phyloP scores from a whole-genome alignment of 495 filamentous ascomycete species.

The Tetracladium setigerum region DNA sequence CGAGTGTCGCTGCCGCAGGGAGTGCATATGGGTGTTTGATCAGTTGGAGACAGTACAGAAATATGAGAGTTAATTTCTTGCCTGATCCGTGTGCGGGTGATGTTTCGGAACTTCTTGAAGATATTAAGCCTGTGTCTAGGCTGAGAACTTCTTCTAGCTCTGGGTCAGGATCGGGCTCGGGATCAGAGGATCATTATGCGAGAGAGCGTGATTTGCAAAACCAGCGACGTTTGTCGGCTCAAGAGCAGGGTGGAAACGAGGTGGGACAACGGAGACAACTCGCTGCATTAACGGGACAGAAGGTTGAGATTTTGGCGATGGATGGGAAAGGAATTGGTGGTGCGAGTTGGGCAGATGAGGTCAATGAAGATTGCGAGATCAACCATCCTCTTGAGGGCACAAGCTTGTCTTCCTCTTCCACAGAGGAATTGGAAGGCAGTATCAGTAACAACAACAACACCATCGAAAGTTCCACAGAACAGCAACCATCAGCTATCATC shows the following conservation, averaged over 20 bases:
- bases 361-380: conserved; percentile 7
- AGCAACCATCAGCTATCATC: not conserved
- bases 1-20: conserved; percentile 2
- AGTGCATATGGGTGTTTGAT: conserved; percentile 3
- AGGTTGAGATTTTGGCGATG: conserved; percentile 11
- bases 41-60: not conserved
- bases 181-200: not conserved
- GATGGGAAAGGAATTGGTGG: conserved; percentile 1
- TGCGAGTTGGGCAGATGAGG: conserved; percentile 17
- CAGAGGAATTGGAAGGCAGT: not conserved
- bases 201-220: not conserved
- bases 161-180: not conserved
- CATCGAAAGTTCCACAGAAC: not conserved
- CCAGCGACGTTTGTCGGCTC: not conserved
- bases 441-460: not conserved
- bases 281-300: conserved; percentile 3
- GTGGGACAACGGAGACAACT: conserved; percentile 1
- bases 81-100: conserved; percentile 16
- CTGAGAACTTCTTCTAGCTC: not conserved
- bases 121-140: not conserved
- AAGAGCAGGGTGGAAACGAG: not conserved
- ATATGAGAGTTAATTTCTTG: not conserved
- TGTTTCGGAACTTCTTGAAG: conserved; percentile 7
- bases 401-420: not conserved
- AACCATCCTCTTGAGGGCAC: not conserved